Percentiles rank a stretch among this genome's conserved stretches.
These are phyloP conservation scores for Extremus antarcticus DNA, from an alignment of 495 filamentous ascomycete genomes.

Conservation along the genomic window DNA sequence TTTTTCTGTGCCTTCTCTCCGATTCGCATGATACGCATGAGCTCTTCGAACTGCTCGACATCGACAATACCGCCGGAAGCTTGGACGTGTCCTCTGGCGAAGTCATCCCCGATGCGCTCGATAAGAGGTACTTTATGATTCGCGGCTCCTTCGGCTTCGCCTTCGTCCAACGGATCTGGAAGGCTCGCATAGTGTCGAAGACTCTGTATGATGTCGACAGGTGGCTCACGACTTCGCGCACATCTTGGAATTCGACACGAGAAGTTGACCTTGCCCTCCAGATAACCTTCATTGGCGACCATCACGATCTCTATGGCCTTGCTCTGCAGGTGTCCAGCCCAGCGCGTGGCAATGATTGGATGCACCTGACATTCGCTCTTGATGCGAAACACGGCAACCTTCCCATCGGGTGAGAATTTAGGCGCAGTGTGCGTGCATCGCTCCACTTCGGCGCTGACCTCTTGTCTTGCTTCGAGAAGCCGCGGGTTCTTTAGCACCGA, in stretches of 20 bases:
- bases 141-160: neutral
- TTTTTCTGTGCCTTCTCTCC: constrained; percentile 35
- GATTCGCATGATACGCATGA: constrained; percentile 42
- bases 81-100: constrained; percentile 49
- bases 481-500: constrained; percentile 36
- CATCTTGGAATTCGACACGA: constrained; percentile 43
- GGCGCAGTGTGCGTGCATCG: constrained; percentile 44
- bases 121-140: constrained; percentile 31
- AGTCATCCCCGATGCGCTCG: constrained; percentile 41
- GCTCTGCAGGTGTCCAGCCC: constrained; percentile 43
- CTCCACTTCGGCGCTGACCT: constrained; percentile 45
- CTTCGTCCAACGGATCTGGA: constrained; percentile 15
- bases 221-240: constrained; percentile 36
- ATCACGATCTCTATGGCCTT: constrained; percentile 44
- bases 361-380: constrained; percentile 44
- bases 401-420: constrained; percentile 45
- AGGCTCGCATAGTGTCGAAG: constrained; percentile 35
- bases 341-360: constrained; percentile 48
- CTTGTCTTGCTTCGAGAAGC: constrained; percentile 37
- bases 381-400: constrained; percentile 47
- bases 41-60: constrained; percentile 44
- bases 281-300: constrained; percentile 49
- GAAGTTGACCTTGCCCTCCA: constrained; percentile 43
- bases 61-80: constrained; percentile 47
- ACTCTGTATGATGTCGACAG: constrained; percentile 45